Evolutionary conservation across 495 filamentous ascomycete genomes (phyloP), one percentile per base, ranked within the genome.

Genomic region (Articulospora tetracladia): DNA sequence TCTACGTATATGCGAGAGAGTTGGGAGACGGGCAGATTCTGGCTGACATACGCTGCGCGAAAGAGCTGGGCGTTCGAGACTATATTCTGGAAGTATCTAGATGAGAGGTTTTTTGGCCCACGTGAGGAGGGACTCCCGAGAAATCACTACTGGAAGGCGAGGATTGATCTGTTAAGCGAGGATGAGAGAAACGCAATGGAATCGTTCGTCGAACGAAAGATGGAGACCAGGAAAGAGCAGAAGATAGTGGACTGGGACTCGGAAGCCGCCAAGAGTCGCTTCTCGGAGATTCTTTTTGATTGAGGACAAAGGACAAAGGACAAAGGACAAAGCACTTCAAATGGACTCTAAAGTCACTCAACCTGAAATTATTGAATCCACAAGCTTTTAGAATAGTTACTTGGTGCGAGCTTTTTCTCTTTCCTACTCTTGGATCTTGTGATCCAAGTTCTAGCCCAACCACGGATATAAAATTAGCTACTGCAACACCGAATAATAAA

Each of bases 21-120:
- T 44, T 73, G 72, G 71, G 58, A 69, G 52, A 65, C 58, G 2
- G 59, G 60, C 23, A 57, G 58, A 8, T 73, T 70, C 61, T 69
- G 65, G 71, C 51, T 72, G 53, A 70, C 54, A 39, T 66, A 69
- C 41, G 69, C 65, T 7, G 69, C 67, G 15, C 52, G 67, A 12
- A 59, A 54, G 19, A 44, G 55, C 27, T 60, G 57, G 57, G 57
- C 57, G 3, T 60, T 60, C 23, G 57, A 60, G 15, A 20, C 49
- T 25, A 3, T 60, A 3, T 60, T 36, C 22, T 60, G 57, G 57
- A 60, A 54, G 26, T 60, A 10, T 47, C 23, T 60, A n/a, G 48
- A 60, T 23, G 32, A 60, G 34, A 54, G 36, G 49, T 60, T 53
- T n/a, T 60, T 60, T 60, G 57, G 57, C 6, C 3, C 10, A 2